Base-by-base conservation (phyloP, 768 basidiomycete species). In the Amanita fuliginea region DNA sequence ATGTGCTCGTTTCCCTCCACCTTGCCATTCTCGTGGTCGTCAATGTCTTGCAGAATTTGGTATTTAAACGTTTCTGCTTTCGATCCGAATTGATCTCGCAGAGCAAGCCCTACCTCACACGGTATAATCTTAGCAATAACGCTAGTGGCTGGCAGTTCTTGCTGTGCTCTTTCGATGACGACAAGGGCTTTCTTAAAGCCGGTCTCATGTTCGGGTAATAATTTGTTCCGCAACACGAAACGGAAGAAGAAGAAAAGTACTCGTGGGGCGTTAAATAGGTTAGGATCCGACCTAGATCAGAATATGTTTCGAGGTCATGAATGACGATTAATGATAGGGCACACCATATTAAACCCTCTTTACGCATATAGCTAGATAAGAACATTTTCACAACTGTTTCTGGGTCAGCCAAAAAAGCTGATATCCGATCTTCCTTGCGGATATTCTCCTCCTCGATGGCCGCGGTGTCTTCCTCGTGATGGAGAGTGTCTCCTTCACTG, bases 341-440 rank as follows among this genome's bases (percentile, higher is more conserved):
- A 16, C 39, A 85, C 86, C 81, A 87, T 48, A 80, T 72, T 42
- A 85, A 70, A 21, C 87, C 87, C 50, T 78, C 76, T 47, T 78
- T 74, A 32, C 77, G 70, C 65, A 80, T 81, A 55, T 78, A 75
- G 4, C 83, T 83, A 0, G 84, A 83, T 52, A 90, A 67, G 62
- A 87, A 90, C 16, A 86, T 69, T 49, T 69, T 77, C 47, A 82
- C 64, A 26, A 68, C 62, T 7, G 60, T 62, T 54, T 79, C 83
- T 0, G 87, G 83, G 49, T 85, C 71, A 34, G 72, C 63, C 51
- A 90, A 63, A 61, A 90, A 90, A 3, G 61, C 53, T 0, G 68
- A 57, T 46, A 80, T 63, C 22, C 67, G 66, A 18, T 73, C 70
- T 24, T 75, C 75, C 43, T 68, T 69, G 13, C 59, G 51, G 3